A percentile compares a stretch with the other conserved stretches of the same genome.
Evolutionary conservation across 352 stramenopile genomes (phyloP).

Genomic region (Phytophthora syringae): DNA sequence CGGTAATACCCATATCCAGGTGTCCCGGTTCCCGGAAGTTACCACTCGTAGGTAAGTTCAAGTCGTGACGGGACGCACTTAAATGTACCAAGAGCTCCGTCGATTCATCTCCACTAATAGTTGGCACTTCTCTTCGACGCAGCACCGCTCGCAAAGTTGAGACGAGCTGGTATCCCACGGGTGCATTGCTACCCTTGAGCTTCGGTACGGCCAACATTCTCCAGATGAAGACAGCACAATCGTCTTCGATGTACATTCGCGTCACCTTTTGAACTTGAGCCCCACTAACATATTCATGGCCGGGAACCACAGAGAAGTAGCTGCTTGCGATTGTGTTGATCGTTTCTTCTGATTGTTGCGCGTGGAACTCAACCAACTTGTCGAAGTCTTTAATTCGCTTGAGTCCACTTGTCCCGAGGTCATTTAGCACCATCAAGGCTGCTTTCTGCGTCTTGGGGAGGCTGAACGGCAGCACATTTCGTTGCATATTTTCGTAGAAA

Average conservation of each 20-base stretch:
- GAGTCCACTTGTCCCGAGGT: slow-evolving; percentile 3
- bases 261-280: slow-evolving; percentile 14
- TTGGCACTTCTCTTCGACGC: not conserved
- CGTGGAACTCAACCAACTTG: slow-evolving; percentile 13
- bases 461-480: slow-evolving; percentile 28
- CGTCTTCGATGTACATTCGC: slow-evolving; percentile 20
- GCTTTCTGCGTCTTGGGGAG: slow-evolving; percentile 3
- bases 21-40: slow-evolving; percentile 11
- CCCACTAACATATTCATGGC: not conserved
- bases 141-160: slow-evolving; percentile 15
- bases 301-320: slow-evolving; percentile 4
- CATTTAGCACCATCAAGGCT: slow-evolving; percentile 2
- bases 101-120: slow-evolving; percentile 3
- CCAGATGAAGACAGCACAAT: slow-evolving; percentile 17
- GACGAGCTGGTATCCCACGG: slow-evolving; percentile 7
- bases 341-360: slow-evolving; percentile 6
- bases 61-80: slow-evolving; percentile 6
- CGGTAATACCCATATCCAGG: slow-evolving; percentile 3
- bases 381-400: slow-evolving; percentile 6
- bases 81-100: slow-evolving; percentile 16
- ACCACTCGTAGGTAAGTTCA: not conserved
- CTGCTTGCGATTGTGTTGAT: slow-evolving; percentile 3
- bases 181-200: slow-evolving; percentile 5
- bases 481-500: slow-evolving; percentile 27
- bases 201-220: slow-evolving; percentile 16